Base-by-base conservation (phyloP, 2,329 filamentous ascomycete genomes). In the Hymenotorrendiella dingleyae region DNA sequence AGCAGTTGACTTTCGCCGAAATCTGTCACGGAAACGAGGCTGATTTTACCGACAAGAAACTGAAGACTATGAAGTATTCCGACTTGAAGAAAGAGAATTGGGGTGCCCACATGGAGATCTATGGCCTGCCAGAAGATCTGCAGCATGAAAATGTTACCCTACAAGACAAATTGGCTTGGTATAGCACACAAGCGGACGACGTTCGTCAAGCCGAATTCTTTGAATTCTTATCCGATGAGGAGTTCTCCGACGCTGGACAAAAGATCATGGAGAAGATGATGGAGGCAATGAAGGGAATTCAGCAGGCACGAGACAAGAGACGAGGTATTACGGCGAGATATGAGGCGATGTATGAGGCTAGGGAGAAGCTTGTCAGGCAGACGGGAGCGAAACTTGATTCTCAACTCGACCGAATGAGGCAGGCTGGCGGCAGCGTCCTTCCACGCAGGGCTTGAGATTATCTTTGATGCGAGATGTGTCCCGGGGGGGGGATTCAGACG, bases 171-270 rank as follows among this genome's bases (percentile, higher is more conserved):
- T n/a, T n/a, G n/a, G 10, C 17, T 45, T 46, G 20, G 24, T 26
- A 24, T 50, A 6, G 43, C 45, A 9, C 21, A 41, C 28, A 30
- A 49, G 12, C 44, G 53, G 3, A 37, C 35, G 14, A 14, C 10
- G 2, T 21, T 12, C 7, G 19, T n/a, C 32, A 34, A n/a, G 10
- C 17, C 11, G 4, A 45, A 5, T 54, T 60, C 39, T 60, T 54
- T 30, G 42, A 36, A 19, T 24, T 41, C 5, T 36, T 63, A 33
- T 39, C 54, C 4, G 52, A 46, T 4, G 40, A 46, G 5, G 59
- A 62, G 30, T 63, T 59, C 58, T 58, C 62, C 14, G 39, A 60
- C 28, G 48, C 55, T 2, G 60, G 60, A 4, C 57, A 62, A 17
- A 53, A 52, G 38, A 59, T 63, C 26, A 40, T 61, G n/a, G 40